Evolutionary conservation across 495 filamentous ascomycete species (phyloP), one percentile per base, ranked within the genome.

Genomic region (Physcia stellaris): DNA sequence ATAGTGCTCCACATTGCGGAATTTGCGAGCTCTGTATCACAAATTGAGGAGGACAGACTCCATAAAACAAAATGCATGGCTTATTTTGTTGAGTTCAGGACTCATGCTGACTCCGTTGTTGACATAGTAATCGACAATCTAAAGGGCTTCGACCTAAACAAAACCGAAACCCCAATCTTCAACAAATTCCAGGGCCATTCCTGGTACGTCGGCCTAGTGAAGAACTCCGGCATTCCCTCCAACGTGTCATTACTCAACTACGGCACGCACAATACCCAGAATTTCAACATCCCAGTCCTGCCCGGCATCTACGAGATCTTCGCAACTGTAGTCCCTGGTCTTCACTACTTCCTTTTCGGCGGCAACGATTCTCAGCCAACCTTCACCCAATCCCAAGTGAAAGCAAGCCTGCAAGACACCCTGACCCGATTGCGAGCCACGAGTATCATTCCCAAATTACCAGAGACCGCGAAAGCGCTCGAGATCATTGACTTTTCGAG

Each of bases 131-230:
- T 59, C 4, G 34, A 49, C n/a, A 58, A 58, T 34, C 37, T 68
- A 17, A 11, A 44, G 0, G 34, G 38, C 13, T 59, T 66, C 37
- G 59, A 61, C 42, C 53, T 68, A 0, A 43, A 51, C 34, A 0
- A 17, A 0, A 30, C 45, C 3, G 68, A 74, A 41, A n/a, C 12
- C 0, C 12, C 20, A 2, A 17, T 71, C 5, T 67, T 74, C 38
- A 23, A 37, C 6, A 55, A 65, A 30, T 64, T 65, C 42, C 42
- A 22, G 13, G 31, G 24, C 24, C 6, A 32, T 4, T 38, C 30
- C 26, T 47, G 29, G 24, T 40, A 42, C 34, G 33, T 24, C 29
- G 39, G 43, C 7, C 23, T 46, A 21, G 17, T 46, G 21, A 36
- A 41, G 10, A 36, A 38, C 24, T 24, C 39, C 24, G 33, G 28